These are phyloP conservation scores for Tylopilus sp. DNA, from an alignment of 1,284 basidiomycete genomes.

Conservation along the genomic window DNA sequence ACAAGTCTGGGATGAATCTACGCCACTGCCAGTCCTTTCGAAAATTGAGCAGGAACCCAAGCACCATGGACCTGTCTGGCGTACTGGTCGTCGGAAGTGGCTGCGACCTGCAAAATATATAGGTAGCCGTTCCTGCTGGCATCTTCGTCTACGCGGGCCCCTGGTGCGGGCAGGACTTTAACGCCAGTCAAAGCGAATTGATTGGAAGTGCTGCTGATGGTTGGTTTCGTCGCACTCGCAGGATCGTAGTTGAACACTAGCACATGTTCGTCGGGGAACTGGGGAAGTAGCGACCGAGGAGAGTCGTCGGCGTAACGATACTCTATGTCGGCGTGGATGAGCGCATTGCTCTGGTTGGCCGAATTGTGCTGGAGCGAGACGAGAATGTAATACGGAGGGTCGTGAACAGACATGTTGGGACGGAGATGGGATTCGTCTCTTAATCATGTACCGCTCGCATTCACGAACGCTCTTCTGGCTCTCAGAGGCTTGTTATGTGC, in stretches of 20 bases:
- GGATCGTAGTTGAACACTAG: conserved; percentile 64
- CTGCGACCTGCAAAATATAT: conserved; percentile 66
- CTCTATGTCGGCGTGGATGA: conserved; percentile 70
- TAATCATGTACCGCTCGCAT: conserved; percentile 19
- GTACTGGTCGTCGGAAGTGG: conserved; percentile 44
- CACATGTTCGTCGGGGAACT: conserved; percentile 57
- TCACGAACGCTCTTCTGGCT: conserved; percentile 20
- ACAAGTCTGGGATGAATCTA: conserved; percentile 40
- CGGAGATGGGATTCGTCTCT: not conserved
- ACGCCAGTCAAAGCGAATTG: conserved; percentile 55
- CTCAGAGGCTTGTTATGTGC: conserved; percentile 40
- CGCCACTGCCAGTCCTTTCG: conserved; percentile 12
- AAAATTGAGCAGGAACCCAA: conserved; percentile 2
- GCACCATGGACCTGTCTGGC: conserved; percentile 11
- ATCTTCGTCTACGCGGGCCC: conserved; percentile 47
- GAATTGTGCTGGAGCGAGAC: conserved; percentile 40
- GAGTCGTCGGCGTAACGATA: conserved; percentile 77
- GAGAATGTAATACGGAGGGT: conserved; percentile 58
- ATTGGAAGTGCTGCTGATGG: conserved; percentile 58
- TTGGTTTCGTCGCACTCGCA: conserved; percentile 33
- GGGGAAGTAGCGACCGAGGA: conserved; percentile 55
- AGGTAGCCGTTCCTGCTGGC: conserved; percentile 55
- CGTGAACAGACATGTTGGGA: conserved; percentile 13
- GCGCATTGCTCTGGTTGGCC: conserved; percentile 34
- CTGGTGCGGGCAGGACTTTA: conserved; percentile 66